These are phyloP conservation scores for Stagonosporopsis tanaceti DNA, from an alignment of 2,329 filamentous ascomycete genomes.

Conservation along the genomic window DNA sequence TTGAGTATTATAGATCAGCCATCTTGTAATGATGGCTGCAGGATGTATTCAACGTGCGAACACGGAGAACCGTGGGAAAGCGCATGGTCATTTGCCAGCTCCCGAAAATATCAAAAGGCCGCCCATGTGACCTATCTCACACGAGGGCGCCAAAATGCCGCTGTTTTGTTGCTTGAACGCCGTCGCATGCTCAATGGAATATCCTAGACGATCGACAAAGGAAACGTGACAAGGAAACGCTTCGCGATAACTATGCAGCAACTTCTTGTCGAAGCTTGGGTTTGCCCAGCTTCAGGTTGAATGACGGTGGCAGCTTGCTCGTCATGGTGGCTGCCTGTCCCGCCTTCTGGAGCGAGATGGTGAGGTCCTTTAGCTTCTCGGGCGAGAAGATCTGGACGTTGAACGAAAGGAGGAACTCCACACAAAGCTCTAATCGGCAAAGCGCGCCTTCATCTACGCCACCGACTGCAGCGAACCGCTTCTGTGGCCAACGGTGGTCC, in stretches of 20 bases:
- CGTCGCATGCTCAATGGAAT: conserved; percentile 36
- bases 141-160: conserved; percentile 16
- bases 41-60: background rate
- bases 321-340: conserved; percentile 48
- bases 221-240: conserved; percentile 16
- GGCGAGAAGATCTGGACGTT: conserved; percentile 50
- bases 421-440: conserved; percentile 82
- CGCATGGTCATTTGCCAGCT: conserved; percentile 21
- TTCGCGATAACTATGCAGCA: conserved; percentile 17
- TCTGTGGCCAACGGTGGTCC: conserved; percentile 86
- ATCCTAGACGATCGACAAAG: conserved; percentile 28
- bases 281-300: conserved; percentile 41
- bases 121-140: background rate
- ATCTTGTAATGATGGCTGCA: conserved; percentile 1
- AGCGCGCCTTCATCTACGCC: conserved; percentile 85
- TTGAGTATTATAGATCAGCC: background rate
- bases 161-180: conserved; percentile 32
- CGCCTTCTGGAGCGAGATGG: conserved; percentile 49
- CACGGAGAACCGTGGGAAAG: conserved; percentile 13
- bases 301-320: conserved; percentile 43
- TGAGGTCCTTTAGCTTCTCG: conserved; percentile 46
- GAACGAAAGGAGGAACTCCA: conserved; percentile 57
- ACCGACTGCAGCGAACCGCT: conserved; percentile 83
- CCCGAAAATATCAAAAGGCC: conserved; percentile 11
- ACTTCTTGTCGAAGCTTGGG: conserved; percentile 37